phyloP scores from a whole-genome alignment of 768 basidiomycete genomes.

The Boletus vinaceobasis region DNA sequence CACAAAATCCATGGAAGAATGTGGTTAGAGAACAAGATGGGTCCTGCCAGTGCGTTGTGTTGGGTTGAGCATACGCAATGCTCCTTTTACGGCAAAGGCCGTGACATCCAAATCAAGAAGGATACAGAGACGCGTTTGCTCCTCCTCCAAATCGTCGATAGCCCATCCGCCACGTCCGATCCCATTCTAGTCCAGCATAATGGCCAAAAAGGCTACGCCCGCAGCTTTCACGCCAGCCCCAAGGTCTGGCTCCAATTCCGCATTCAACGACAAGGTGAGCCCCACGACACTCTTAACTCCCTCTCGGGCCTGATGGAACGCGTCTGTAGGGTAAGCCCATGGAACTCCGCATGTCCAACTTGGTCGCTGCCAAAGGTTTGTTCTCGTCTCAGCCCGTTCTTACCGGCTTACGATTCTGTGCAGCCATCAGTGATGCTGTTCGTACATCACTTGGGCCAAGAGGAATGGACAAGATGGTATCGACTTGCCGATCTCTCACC shows the following conservation, averaged over 20 bases:
- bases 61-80: slow-evolving; percentile 24
- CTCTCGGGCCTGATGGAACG: slow-evolving; percentile 20
- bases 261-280: slow-evolving; percentile 83
- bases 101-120: slow-evolving; percentile 25
- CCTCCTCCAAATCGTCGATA: slow-evolving; percentile 5
- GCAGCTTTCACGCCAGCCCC: slow-evolving; percentile 1
- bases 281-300: neutral
- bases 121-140: slow-evolving; percentile 19
- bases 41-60: neutral
- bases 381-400: neutral
- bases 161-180: slow-evolving; percentile 8
- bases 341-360: slow-evolving; percentile 95
- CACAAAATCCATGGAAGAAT: slow-evolving; percentile 39
- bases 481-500: slow-evolving; percentile 21
- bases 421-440: slow-evolving; percentile 97
- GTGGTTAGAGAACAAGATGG: slow-evolving; percentile 23
- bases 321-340: slow-evolving; percentile 86
- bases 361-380: slow-evolving; percentile 96
- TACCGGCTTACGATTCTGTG: slow-evolving; percentile 5
- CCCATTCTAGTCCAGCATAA: slow-evolving; percentile 13
- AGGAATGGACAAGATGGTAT: slow-evolving; percentile 99
- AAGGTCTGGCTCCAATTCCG: slow-evolving; percentile 59
- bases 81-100: slow-evolving; percentile 29
- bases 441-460: slow-evolving; percentile 93
- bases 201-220: slow-evolving; percentile 26